Evolutionary conservation across 352 stramenopile genomes (phyloP).

Genomic region (Globisporangium alternatum): DNA sequence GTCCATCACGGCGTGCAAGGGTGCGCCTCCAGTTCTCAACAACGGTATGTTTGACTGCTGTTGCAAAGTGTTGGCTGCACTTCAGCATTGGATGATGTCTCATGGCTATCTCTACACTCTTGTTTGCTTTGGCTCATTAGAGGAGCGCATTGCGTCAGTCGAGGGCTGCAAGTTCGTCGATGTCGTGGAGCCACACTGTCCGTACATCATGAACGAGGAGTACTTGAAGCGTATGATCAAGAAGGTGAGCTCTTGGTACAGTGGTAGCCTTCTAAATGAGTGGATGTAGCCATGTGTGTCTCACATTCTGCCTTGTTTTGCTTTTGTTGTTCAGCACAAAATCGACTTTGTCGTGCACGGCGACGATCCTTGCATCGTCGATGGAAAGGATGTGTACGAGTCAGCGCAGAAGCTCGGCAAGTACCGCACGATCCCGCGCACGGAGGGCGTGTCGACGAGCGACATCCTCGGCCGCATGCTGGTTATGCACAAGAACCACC

Average conservation of each 20-base stretch:
- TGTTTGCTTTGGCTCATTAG: slow-evolving; percentile 18
- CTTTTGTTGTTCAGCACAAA: slow-evolving; percentile 52
- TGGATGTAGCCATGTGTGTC: slow-evolving; percentile 10
- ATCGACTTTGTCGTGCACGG: slow-evolving; percentile 99
- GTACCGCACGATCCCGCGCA: slow-evolving; percentile 95
- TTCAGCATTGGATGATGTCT: background rate
- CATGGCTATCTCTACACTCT: background rate
- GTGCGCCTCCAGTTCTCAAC: slow-evolving; percentile 93
- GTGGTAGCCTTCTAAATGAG: background rate
- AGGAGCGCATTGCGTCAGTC: slow-evolving; percentile 95
- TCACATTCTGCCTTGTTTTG: background rate
- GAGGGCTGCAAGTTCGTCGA: slow-evolving; percentile 98
- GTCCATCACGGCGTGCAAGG: slow-evolving; percentile 97
- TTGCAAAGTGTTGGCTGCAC: background rate
- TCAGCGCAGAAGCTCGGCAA: slow-evolving; percentile 94
- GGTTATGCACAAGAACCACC: slow-evolving; percentile 93
- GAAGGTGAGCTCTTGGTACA: slow-evolving; percentile 36
- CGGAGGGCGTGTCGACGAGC: slow-evolving; percentile 96
- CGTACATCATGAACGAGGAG: slow-evolving; percentile 98
- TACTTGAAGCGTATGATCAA: slow-evolving; percentile 98
- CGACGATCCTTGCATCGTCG: slow-evolving; percentile 98
- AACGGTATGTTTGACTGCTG: slow-evolving; percentile 48
- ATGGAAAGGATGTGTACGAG: slow-evolving; percentile 98
- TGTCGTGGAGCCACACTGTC: slow-evolving; percentile 95
- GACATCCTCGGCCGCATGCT: slow-evolving; percentile 99